Percentiles rank a stretch among this genome's conserved stretches.
These are phyloP conservation scores for Clathrospora elynae DNA, from an alignment of 2,329 filamentous ascomycete species.

Conservation along the genomic window DNA sequence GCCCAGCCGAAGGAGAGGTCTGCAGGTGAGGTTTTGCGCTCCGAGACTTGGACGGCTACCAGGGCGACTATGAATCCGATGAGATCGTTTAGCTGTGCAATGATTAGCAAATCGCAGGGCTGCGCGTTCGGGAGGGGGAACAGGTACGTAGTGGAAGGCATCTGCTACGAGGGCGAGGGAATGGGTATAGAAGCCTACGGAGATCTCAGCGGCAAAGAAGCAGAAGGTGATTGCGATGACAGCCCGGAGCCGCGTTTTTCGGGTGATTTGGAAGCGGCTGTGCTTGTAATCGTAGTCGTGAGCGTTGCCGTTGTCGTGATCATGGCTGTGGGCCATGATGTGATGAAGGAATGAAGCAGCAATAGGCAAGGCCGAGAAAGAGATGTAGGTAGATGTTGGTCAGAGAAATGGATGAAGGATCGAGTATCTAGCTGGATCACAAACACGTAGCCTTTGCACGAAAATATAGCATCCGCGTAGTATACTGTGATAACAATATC, in stretches of 20 bases:
- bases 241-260: constrained; percentile 41
- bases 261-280: constrained; percentile 30
- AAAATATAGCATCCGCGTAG: constrained; percentile 14
- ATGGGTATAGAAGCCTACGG: constrained; percentile 71
- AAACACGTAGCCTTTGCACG: neutral
- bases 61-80: constrained; percentile 71
- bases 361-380: neutral
- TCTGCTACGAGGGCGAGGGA: constrained; percentile 76
- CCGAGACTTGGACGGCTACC: constrained; percentile 63
- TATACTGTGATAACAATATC: neutral
- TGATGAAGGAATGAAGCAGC: neutral
- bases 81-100: constrained; percentile 67
- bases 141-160: constrained; percentile 74
- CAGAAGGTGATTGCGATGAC: constrained; percentile 55
- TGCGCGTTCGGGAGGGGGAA: constrained; percentile 6
- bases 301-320: constrained; percentile 8
- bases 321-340: constrained; percentile 23
- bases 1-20: constrained; percentile 77
- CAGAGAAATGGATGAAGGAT: neutral
- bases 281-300: constrained; percentile 15
- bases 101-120: constrained; percentile 2
- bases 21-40: constrained; percentile 61
- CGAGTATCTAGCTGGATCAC: no score
- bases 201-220: constrained; percentile 57
- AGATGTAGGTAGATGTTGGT: neutral